Conservation (phyloP, 805 yeast species). For the Starmerella vitae region DNA sequence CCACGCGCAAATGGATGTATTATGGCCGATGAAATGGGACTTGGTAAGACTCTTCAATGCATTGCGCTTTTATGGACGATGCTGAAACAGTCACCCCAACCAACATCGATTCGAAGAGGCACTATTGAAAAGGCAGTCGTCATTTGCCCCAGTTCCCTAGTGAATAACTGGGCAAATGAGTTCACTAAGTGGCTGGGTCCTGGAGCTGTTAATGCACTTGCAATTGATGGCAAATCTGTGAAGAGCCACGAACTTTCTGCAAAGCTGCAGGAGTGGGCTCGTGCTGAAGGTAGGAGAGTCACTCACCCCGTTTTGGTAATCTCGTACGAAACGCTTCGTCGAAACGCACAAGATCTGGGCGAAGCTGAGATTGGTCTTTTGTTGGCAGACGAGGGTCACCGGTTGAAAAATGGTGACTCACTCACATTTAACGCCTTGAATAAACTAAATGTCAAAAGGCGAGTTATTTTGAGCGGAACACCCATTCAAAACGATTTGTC, state of each 20-base stretch:
- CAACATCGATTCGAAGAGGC: slow-evolving; percentile 46
- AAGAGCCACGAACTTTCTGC: slow-evolving; percentile 54
- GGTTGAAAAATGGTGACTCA: slow-evolving; percentile 80
- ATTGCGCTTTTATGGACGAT: slow-evolving; percentile 86
- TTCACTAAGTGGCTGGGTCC: slow-evolving; percentile 89
- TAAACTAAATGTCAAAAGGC: slow-evolving; percentile 67
- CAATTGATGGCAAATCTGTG: slow-evolving; percentile 75
- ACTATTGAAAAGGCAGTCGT: slow-evolving; percentile 82
- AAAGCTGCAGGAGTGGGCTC: slow-evolving; percentile 70
- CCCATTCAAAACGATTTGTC: slow-evolving; percentile 93
- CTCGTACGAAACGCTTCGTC: slow-evolving; percentile 82
- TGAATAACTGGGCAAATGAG: slow-evolving; percentile 95
- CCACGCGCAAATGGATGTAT: slow-evolving; percentile 80
- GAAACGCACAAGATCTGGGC: slow-evolving; percentile 64
- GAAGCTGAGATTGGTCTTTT: slow-evolving; percentile 74
- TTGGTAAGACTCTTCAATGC: slow-evolving; percentile 85
- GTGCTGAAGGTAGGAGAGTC: slow-evolving; percentile 72
- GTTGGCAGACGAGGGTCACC: slow-evolving; percentile 77
- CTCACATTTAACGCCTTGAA: slow-evolving; percentile 77
- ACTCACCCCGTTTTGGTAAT: slow-evolving; percentile 89
- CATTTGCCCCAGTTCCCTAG: slow-evolving; percentile 90
- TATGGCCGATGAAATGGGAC: slow-evolving; percentile 97
- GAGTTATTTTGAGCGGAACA: slow-evolving; percentile 90
- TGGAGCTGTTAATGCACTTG: slow-evolving; percentile 76
- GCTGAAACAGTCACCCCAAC: slow-evolving; percentile 63